phyloP scores from a whole-genome alignment of 148 eudicot genomes.

The Camellia lanceoleosa region DNA sequence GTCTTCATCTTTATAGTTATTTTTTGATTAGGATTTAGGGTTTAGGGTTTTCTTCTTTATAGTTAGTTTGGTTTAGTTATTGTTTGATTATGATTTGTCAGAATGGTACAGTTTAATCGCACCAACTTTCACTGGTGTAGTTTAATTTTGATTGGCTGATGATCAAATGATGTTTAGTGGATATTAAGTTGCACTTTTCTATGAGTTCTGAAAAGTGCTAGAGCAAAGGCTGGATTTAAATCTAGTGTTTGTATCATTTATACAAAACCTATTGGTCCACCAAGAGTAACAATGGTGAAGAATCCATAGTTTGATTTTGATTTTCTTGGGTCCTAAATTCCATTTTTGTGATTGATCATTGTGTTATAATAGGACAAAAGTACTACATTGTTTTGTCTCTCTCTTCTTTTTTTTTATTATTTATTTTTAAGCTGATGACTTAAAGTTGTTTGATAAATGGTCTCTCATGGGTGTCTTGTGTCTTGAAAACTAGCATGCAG shows the following conservation, averaged over 20 bases:
- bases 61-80: background rate
- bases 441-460: background rate
- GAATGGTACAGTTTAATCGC: background rate
- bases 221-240: background rate
- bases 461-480: background rate
- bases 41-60: too few species aligned
- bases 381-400: background rate
- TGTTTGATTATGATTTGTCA: background rate
- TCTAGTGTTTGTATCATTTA: background rate
- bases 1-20: background rate
- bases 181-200: background rate
- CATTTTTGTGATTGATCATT: background rate
- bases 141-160: too few species aligned
- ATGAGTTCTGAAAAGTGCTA: background rate
- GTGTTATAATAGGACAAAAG: background rate
- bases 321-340: background rate
- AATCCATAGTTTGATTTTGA: background rate
- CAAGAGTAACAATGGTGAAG: background rate
- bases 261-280: background rate
- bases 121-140: too few species aligned
- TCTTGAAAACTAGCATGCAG: background rate
- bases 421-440: background rate
- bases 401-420: background rate
- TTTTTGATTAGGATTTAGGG: too few species aligned
- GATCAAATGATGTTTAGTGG: too few species aligned